These are phyloP conservation scores for Phlebiopsis gigantea DNA, from an alignment of 768 basidiomycete genomes.

Conservation along the genomic window DNA sequence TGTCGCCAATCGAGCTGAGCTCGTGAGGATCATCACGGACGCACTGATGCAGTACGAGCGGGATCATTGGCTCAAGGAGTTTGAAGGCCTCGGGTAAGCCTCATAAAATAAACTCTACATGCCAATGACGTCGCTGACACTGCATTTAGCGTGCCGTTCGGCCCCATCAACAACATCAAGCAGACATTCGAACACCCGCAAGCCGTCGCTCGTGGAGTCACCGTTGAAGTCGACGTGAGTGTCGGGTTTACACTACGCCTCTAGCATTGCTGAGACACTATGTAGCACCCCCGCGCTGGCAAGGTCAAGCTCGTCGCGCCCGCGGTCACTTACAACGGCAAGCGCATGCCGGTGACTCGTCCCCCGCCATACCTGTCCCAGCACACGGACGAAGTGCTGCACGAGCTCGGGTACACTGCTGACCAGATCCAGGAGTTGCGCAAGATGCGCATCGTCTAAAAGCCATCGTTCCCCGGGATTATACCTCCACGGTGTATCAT, in stretches of 20 bases:
- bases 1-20: slow-evolving; percentile 67
- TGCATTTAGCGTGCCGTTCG: slow-evolving; percentile 67
- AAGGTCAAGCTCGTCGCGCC: slow-evolving; percentile 77
- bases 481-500: no score
- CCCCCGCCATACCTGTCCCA: slow-evolving; percentile 88
- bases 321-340: slow-evolving; percentile 77
- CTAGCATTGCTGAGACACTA: not conserved
- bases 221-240: slow-evolving; percentile 74
- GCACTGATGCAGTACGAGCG: slow-evolving; percentile 51
- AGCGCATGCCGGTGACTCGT: slow-evolving; percentile 64
- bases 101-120: no score
- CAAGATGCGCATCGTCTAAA: slow-evolving; percentile 7
- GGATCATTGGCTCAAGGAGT: slow-evolving; percentile 68
- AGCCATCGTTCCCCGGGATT: no score
- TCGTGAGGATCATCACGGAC: slow-evolving; percentile 64
- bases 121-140: no score
- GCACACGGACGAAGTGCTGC: slow-evolving; percentile 59
- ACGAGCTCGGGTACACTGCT: slow-evolving; percentile 10
- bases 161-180: slow-evolving; percentile 87
- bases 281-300: slow-evolving; percentile 33
- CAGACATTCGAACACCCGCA: slow-evolving; percentile 90
- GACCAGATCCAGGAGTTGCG: slow-evolving; percentile 8
- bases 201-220: slow-evolving; percentile 70
- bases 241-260: not conserved
- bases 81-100: slow-evolving; percentile 74